phyloP scores from a whole-genome alignment of 257 asterid genomes.

The Solanum tarijense region DNA sequence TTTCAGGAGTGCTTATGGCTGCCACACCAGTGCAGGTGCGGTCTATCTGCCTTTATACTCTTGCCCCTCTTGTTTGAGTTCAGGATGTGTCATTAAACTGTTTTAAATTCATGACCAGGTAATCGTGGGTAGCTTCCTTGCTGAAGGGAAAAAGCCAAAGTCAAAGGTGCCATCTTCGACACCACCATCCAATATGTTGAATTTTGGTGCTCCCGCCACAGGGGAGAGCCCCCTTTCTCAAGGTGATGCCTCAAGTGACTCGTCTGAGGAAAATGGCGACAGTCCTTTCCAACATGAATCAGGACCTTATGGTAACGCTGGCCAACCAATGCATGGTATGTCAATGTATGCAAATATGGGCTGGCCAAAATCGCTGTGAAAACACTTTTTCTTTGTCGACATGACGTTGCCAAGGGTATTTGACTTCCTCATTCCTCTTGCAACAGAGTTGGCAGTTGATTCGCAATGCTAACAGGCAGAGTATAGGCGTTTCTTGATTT shows the following conservation, averaged over 20 bases:
- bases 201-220: constrained; percentile 37
- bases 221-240: constrained; percentile 56
- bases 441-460: neutral
- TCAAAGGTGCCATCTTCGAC: constrained; percentile 21
- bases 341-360: constrained; percentile 43
- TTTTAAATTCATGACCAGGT: constrained; percentile 28
- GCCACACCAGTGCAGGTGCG: constrained; percentile 76
- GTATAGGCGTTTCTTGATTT: constrained; percentile 4
- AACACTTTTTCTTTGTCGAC: constrained; percentile 37
- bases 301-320: constrained; percentile 29
- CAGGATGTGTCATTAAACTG: neutral
- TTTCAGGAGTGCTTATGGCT: constrained; percentile 75
- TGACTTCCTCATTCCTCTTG: neutral
- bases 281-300: constrained; percentile 38
- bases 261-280: constrained; percentile 53
- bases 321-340: constrained; percentile 41
- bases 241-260: constrained; percentile 51
- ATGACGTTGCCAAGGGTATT: neutral
- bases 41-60: neutral
- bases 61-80: neutral
- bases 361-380: constrained; percentile 53
- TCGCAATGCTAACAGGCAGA: constrained; percentile 10
- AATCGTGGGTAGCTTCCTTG: constrained; percentile 82
- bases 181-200: constrained; percentile 41
- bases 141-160: constrained; percentile 64